phyloP scores from a whole-genome alignment of 805 yeast species.

The Hanseniaspora singularis region DNA sequence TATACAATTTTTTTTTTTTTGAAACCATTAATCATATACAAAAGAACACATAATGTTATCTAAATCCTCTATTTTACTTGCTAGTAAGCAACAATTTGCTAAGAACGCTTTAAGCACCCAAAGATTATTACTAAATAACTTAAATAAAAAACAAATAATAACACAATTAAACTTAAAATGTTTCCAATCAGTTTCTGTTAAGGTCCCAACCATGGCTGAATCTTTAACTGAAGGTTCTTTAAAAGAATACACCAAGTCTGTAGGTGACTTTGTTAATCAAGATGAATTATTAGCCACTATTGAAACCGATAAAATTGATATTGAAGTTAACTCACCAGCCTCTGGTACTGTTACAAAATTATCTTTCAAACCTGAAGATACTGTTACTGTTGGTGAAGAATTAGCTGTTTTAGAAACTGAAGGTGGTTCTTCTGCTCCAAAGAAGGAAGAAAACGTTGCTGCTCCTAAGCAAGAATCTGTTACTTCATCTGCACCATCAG shows the following conservation, averaged over 20 bases:
- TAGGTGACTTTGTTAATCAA: slow-evolving; percentile 75
- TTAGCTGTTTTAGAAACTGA: slow-evolving; percentile 74
- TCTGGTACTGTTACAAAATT: slow-evolving; percentile 81
- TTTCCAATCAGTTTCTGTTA: slow-evolving; percentile 38
- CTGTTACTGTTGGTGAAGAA: slow-evolving; percentile 93
- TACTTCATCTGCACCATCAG: slow-evolving; percentile 23
- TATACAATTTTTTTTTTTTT: no score
- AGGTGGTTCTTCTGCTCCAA: slow-evolving; percentile 32
- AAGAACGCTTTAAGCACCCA: not conserved
- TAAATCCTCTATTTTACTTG: slow-evolving; percentile 4
- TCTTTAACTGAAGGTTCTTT: slow-evolving; percentile 95
- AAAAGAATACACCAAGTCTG: slow-evolving; percentile 51
- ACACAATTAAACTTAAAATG: slow-evolving; percentile 10
- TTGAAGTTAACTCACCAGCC: slow-evolving; percentile 89
- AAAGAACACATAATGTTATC: slow-evolving; percentile 5
- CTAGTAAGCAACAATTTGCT: slow-evolving; percentile 1
- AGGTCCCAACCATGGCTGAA: slow-evolving; percentile 98
- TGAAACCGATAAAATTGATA: slow-evolving; percentile 96
- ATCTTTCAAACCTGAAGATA: slow-evolving; percentile 74
- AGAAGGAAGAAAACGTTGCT: slow-evolving; percentile 17
- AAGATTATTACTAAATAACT: slow-evolving; percentile 19
- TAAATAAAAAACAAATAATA: slow-evolving; percentile 33
- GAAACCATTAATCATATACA: not conserved
- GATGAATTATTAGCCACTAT: slow-evolving; percentile 94
- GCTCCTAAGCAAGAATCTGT: slow-evolving; percentile 27